phyloP scores from a whole-genome alignment of 768 basidiomycete genomes.

The Paxillus involutus region DNA sequence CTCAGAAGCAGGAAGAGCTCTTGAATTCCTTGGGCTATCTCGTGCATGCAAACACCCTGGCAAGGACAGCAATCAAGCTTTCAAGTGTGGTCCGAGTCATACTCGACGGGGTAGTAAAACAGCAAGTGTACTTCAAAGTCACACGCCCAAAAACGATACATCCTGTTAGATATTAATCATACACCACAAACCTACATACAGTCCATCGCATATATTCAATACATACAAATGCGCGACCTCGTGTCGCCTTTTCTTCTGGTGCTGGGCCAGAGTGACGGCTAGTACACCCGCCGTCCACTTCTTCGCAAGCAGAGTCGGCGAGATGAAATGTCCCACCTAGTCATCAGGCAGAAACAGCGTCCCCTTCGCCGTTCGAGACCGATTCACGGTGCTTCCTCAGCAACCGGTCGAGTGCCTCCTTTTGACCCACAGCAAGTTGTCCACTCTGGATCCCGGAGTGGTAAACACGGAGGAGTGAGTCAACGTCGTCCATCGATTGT shows the following conservation, averaged over 20 bases:
- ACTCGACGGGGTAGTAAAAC: no score
- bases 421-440: slow-evolving; percentile 91
- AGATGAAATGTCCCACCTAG: not conserved
- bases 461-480: slow-evolving; percentile 93
- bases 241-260: slow-evolving; percentile 20
- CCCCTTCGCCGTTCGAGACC: not conserved
- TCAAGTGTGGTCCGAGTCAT: no score
- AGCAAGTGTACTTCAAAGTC: not conserved
- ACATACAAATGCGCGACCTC: slow-evolving; percentile 15
- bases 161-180: not conserved
- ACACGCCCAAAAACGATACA: not conserved
- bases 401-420: slow-evolving; percentile 84
- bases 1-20: no score
- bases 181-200: not conserved
- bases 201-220: not conserved
- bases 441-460: slow-evolving; percentile 93
- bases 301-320: no score
- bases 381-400: slow-evolving; percentile 71
- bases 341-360: slow-evolving; percentile 11
- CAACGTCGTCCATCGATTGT: slow-evolving; percentile 99
- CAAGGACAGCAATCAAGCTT: no score
- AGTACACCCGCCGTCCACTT: no score
- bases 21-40: no score
- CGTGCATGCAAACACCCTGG: no score
- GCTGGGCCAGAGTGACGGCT: not conserved